A percentile compares a stretch with the other conserved stretches of the same genome.
These are phyloP conservation scores for Taiozyma sp. DNA, from an alignment of 1,139 yeast species.

Conservation along the genomic window DNA sequence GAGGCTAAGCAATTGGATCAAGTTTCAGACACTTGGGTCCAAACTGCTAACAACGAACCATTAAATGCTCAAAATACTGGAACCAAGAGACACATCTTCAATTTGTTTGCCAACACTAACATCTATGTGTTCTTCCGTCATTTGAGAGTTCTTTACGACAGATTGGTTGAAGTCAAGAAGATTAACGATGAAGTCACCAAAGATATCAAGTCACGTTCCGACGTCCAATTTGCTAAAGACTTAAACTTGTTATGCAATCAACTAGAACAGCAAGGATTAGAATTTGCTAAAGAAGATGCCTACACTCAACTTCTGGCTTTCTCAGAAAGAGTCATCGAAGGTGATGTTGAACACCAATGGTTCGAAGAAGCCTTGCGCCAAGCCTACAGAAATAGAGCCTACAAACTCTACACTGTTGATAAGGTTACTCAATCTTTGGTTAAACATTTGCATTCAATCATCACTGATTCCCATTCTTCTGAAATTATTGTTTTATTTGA, in stretches of 20 bases:
- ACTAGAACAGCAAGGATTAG: constrained; percentile 70
- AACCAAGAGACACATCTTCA: constrained; percentile 43
- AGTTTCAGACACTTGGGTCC: constrained; percentile 55
- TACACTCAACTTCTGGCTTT: constrained; percentile 72
- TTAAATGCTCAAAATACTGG: constrained; percentile 28
- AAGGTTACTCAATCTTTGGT: constrained; percentile 88
- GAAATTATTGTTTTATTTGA: constrained; percentile 82
- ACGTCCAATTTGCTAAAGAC: constrained; percentile 85
- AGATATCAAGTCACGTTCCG: constrained; percentile 62
- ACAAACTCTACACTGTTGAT: constrained; percentile 87
- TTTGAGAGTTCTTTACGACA: constrained; percentile 73
- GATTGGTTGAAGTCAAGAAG: constrained; percentile 72
- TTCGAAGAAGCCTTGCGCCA: constrained; percentile 94
- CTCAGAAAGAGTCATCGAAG: constrained; percentile 77
- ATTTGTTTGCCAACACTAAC: constrained; percentile 87
- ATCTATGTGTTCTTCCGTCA: constrained; percentile 89
- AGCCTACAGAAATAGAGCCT: constrained; percentile 91
- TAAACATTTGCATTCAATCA: constrained; percentile 78
- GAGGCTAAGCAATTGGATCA: constrained; percentile 45
- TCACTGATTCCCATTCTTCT: constrained; percentile 78
- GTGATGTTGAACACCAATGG: constrained; percentile 91
- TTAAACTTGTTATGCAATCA: constrained; percentile 79
- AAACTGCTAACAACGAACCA: constrained; percentile 22
- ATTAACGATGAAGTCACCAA: constrained; percentile 62
- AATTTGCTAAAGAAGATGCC: constrained; percentile 65